These are phyloP conservation scores for Candida ovalis DNA, from an alignment of 805 yeast genomes.

Conservation along the genomic window DNA sequence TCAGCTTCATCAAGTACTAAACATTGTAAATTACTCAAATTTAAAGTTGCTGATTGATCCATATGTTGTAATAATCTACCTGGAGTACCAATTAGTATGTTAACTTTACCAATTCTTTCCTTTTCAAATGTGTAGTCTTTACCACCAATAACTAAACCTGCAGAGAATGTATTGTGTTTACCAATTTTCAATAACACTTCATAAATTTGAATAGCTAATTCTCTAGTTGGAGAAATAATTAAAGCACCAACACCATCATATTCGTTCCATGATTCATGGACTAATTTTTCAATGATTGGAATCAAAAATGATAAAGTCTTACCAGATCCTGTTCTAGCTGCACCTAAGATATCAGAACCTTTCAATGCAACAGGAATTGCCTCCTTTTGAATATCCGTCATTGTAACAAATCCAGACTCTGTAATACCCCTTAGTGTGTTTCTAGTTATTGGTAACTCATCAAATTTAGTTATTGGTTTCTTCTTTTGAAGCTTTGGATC, in stretches of 20 bases:
- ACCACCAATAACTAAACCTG: slow-evolving; percentile 92
- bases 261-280: slow-evolving; percentile 71
- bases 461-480: slow-evolving; percentile 45
- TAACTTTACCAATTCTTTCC: slow-evolving; percentile 74
- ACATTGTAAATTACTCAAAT: slow-evolving; percentile 68
- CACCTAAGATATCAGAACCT: slow-evolving; percentile 77
- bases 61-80: slow-evolving; percentile 87
- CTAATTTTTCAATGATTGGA: slow-evolving; percentile 71
- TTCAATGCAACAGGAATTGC: slow-evolving; percentile 74
- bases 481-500: slow-evolving; percentile 38
- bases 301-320: slow-evolving; percentile 83
- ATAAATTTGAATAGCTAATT: slow-evolving; percentile 84
- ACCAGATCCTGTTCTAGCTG: slow-evolving; percentile 90
- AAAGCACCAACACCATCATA: slow-evolving; percentile 87
- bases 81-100: slow-evolving; percentile 86
- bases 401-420: slow-evolving; percentile 68
- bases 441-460: slow-evolving; percentile 71
- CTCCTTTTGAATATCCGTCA: slow-evolving; percentile 84
- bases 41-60: slow-evolving; percentile 84
- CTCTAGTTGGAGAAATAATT: slow-evolving; percentile 89
- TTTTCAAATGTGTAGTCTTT: slow-evolving; percentile 79
- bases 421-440: slow-evolving; percentile 68
- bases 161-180: slow-evolving; percentile 67
- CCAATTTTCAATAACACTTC: slow-evolving; percentile 86
- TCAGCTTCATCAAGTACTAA: slow-evolving; percentile 90